phyloP scores from a whole-genome alignment of 768 basidiomycete genomes.

The Chalciporus sphaerocephalus region DNA sequence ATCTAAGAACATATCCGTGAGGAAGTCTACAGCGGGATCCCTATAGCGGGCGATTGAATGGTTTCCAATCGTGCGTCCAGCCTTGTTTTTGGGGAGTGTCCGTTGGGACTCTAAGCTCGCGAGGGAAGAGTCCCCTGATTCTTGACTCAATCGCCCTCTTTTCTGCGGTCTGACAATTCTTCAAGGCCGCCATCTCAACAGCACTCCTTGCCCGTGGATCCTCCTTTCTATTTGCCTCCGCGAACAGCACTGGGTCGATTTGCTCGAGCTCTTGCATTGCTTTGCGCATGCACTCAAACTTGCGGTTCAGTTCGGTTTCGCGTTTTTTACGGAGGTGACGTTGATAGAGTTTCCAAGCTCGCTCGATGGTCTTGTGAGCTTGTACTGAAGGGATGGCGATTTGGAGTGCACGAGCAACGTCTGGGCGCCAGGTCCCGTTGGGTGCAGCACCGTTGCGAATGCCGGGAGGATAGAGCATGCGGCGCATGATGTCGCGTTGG shows the following conservation, averaged over 20 bases:
- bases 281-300: constrained; percentile 74
- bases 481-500: constrained; percentile 69
- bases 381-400: constrained; percentile 84
- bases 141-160: constrained; percentile 70
- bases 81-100: constrained; percentile 79
- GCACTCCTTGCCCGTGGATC: constrained; percentile 63
- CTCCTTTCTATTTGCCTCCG: constrained; percentile 69
- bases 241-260: constrained; percentile 49
- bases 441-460: constrained; percentile 68
- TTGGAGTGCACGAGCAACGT: constrained; percentile 71
- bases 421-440: constrained; percentile 78
- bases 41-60: constrained; percentile 49
- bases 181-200: constrained; percentile 55
- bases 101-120: constrained; percentile 80
- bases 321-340: constrained; percentile 69
- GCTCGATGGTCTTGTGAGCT: constrained; percentile 87
- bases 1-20: background rate
- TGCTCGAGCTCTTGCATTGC: constrained; percentile 80
- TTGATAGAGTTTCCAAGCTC: constrained; percentile 82
- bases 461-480: constrained; percentile 76
- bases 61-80: constrained; percentile 86
- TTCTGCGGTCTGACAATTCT: constrained; percentile 61
- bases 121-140: constrained; percentile 78
- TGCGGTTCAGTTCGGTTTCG: constrained; percentile 64
- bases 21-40: background rate